Evolutionary conservation across 805 yeast genomes (phyloP), one percentile per base, ranked within the genome.

Genomic region (Ogataea trehaloabstinens): DNA sequence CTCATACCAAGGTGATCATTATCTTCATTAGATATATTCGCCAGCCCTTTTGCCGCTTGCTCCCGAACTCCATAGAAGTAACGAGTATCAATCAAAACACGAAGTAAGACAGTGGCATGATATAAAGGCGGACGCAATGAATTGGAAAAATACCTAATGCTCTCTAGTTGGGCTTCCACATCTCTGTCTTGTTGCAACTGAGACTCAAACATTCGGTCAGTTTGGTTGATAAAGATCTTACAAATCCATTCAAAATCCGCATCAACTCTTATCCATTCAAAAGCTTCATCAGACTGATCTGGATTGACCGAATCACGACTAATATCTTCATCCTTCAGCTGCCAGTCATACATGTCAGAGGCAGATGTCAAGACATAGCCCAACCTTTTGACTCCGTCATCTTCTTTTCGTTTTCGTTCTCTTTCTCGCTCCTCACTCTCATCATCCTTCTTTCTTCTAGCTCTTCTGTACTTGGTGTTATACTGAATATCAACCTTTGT

Each of bases 241-340:
- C 95, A 87, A 35, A 93, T 83, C 99, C 99, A 93, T 60, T 93
- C 99, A 53, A 83, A 85, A 60, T 93, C 99, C 0, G 97, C 90
- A 64, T 93, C 99, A n/a, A 91, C 86, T 51, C 99, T 72, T 27
- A 93, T 73, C 99, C 99, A 93, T 54, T 93, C 99, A 62, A 89
- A 93, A 0, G 96, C 96, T 52, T 91, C 97, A 51, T 78, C 80
- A 7, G 43, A 40, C 13, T 42, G 48, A 25, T 45, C 53, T 17
- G 76, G 70, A 27, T 28, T 32, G 7, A 19, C 16, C 16, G 81
- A 90, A 35, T 82, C 89, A 21, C 80, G 82, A 33, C 73, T 73
- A 11, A 74, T 67, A 76, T 86, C 80, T 30, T 87, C 95, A 1
- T 52, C 62, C 19, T 46, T 46, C 20, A 75, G 67, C 12, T 71